Evolutionary conservation across 2,329 filamentous ascomycete species (phyloP).

Genomic region (Albophoma yamanashiensis): DNA sequence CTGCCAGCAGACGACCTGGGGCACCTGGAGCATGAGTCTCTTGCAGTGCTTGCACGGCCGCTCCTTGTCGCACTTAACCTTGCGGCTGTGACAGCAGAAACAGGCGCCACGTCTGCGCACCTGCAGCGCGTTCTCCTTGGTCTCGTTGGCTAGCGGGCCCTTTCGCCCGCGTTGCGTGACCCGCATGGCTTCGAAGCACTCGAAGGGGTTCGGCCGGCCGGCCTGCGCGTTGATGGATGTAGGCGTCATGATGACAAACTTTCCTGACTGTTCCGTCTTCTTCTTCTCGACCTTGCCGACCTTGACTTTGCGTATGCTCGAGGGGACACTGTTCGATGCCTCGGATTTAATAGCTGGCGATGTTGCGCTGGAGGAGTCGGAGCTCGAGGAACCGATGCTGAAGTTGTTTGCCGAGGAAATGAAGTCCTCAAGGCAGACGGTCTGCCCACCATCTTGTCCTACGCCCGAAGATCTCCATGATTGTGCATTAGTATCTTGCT

Average conservation of each 20-base stretch:
- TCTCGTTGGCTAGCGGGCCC: slow-evolving; percentile 42
- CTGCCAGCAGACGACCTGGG: slow-evolving; percentile 48
- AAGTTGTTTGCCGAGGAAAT: slow-evolving; percentile 20
- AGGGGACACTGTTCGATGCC: slow-evolving; percentile 15
- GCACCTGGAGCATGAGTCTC: slow-evolving; percentile 37
- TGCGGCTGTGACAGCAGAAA: slow-evolving; percentile 49
- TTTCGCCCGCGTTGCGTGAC: slow-evolving; percentile 45
- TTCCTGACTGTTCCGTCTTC: slow-evolving; percentile 27
- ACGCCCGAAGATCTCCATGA: slow-evolving; percentile 32
- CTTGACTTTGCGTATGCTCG: slow-evolving; percentile 31
- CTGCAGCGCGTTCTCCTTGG: slow-evolving; percentile 42
- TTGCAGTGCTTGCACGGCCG: slow-evolving; percentile 46
- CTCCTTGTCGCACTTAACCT: slow-evolving; percentile 46
- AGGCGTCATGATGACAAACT: slow-evolving; percentile 46
- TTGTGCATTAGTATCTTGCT: slow-evolving; percentile 19
- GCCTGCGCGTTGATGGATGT: slow-evolving; percentile 40
- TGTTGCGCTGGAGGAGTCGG: slow-evolving; percentile 17
- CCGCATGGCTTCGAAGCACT: slow-evolving; percentile 43
- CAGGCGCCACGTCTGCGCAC: slow-evolving; percentile 45
- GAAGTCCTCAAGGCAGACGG: slow-evolving; percentile 27
- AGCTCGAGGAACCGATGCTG: slow-evolving; percentile 5
- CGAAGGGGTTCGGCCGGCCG: slow-evolving; percentile 39
- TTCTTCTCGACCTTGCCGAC: slow-evolving; percentile 35
- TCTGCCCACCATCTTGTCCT: slow-evolving; percentile 16
- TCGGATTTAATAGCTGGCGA: slow-evolving; percentile 18